These are phyloP conservation scores for Aspergillus niger DNA, from an alignment of 2,329 filamentous ascomycete species.

Conservation along the genomic window DNA sequence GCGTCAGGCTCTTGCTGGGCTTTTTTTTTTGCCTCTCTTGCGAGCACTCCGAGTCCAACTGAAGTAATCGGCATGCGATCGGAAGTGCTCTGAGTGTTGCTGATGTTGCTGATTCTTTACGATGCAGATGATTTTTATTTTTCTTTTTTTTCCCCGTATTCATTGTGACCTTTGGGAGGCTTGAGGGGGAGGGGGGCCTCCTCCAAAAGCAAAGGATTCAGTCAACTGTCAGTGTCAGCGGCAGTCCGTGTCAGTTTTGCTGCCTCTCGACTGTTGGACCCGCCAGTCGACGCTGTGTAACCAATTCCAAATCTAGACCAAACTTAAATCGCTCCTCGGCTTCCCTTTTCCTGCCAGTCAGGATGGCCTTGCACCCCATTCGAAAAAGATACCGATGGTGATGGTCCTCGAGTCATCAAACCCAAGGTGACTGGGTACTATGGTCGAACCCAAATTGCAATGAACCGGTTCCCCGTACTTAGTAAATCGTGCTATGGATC, in stretches of 20 bases:
- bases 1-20: not conserved
- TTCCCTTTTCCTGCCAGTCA: constrained; percentile 1
- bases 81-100: not conserved
- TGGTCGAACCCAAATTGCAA: not conserved
- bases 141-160: too few relatives aligned
- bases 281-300: not conserved
- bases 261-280: constrained; percentile 3
- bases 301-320: constrained; percentile 4
- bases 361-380: not conserved
- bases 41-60: not conserved
- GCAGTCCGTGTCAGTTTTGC: not conserved
- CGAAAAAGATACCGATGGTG: not conserved
- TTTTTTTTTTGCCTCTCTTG: not conserved
- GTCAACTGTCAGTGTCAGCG: not conserved
- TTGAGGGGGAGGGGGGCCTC: not conserved
- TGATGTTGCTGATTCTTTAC: not conserved
- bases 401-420: not conserved
- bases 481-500: constrained; percentile 7
- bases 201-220: not conserved
- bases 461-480: not conserved
- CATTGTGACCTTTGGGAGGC: not conserved
- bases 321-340: constrained; percentile 5
- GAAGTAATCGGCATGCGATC: not conserved
- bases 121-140: not conserved
- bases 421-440: not conserved